Evolutionary conservation across 1,139 yeast species (phyloP).

Genomic region (Tardiomyces depauwii): DNA sequence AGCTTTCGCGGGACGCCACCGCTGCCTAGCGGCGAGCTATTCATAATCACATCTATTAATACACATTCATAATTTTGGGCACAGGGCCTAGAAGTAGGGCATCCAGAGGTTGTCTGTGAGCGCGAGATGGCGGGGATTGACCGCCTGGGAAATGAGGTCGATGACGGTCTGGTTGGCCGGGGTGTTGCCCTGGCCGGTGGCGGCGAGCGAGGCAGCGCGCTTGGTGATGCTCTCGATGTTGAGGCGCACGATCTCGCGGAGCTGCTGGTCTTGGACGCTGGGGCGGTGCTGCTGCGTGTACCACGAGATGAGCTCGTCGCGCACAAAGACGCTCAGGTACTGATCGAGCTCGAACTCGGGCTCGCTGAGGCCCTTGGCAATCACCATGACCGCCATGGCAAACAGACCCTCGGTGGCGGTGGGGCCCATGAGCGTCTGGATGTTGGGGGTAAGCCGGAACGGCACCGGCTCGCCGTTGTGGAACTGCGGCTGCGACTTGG

Average conservation of each 20-base stretch:
- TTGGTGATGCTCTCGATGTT: conserved; percentile 82
- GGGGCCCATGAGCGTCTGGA: conserved; percentile 89
- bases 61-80: too few species aligned
- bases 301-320: conserved; percentile 94
- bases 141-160: conserved; percentile 90
- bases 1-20: too few species aligned
- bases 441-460: conserved; percentile 90
- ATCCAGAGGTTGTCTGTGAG: conserved; percentile 91
- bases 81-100: conserved; percentile 66
- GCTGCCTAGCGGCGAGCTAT: too few species aligned
- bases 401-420: conserved; percentile 85
- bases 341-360: conserved; percentile 74
- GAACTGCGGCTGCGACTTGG: conserved; percentile 75
- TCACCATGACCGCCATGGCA: conserved; percentile 72
- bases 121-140: conserved; percentile 88
- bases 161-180: conserved; percentile 91
- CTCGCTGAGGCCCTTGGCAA: conserved; percentile 81
- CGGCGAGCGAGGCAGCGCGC: conserved; percentile 53
- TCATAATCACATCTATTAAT: too few species aligned
- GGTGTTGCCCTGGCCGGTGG: conserved; percentile 56
- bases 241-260: conserved; percentile 76
- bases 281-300: conserved; percentile 65
- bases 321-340: conserved; percentile 78
- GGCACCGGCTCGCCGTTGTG: conserved; percentile 94
- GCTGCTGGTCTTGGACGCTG: conserved; percentile 61